phyloP scores from a whole-genome alignment of 2,329 filamentous ascomycete species.

The Nemania sp. region DNA sequence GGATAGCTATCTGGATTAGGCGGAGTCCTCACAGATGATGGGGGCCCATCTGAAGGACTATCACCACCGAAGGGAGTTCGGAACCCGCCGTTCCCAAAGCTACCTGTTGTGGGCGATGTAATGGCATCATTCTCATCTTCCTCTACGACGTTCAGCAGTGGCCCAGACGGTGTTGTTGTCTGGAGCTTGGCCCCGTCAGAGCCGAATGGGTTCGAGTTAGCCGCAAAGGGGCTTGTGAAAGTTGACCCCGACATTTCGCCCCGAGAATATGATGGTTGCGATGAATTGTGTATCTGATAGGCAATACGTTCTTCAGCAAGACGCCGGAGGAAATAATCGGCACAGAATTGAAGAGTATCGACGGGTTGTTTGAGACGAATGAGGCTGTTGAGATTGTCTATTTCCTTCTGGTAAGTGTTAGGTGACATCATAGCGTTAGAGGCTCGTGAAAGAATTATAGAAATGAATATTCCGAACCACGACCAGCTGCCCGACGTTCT shows the following conservation, averaged over 20 bases:
- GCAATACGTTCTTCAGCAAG: slow-evolving; percentile 67
- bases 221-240: slow-evolving; percentile 74
- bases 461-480: not conserved
- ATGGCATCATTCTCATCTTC: slow-evolving; percentile 80
- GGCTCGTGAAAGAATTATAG: not conserved
- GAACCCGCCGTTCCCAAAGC: slow-evolving; percentile 54
- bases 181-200: slow-evolving; percentile 46
- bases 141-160: slow-evolving; percentile 68
- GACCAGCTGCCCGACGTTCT: slow-evolving; percentile 1
- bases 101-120: slow-evolving; percentile 71
- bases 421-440: slow-evolving; percentile 49
- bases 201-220: slow-evolving; percentile 74
- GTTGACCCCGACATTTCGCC: slow-evolving; percentile 69
- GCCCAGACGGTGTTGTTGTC: slow-evolving; percentile 35
- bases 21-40: slow-evolving; percentile 50
- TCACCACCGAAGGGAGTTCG: slow-evolving; percentile 59
- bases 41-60: slow-evolving; percentile 48
- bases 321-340: slow-evolving; percentile 67
- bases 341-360: slow-evolving; percentile 72
- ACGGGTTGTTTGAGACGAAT: slow-evolving; percentile 59
- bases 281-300: slow-evolving; percentile 37
- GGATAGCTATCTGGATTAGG: slow-evolving; percentile 74
- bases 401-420: slow-evolving; percentile 62
- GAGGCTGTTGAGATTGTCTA: slow-evolving; percentile 65
- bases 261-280: slow-evolving; percentile 43